Percentiles rank a stretch among this genome's conserved stretches.
These are phyloP conservation scores for Trichophyton rubrum DNA, from an alignment of 2,329 filamentous ascomycete genomes.

Conservation along the genomic window DNA sequence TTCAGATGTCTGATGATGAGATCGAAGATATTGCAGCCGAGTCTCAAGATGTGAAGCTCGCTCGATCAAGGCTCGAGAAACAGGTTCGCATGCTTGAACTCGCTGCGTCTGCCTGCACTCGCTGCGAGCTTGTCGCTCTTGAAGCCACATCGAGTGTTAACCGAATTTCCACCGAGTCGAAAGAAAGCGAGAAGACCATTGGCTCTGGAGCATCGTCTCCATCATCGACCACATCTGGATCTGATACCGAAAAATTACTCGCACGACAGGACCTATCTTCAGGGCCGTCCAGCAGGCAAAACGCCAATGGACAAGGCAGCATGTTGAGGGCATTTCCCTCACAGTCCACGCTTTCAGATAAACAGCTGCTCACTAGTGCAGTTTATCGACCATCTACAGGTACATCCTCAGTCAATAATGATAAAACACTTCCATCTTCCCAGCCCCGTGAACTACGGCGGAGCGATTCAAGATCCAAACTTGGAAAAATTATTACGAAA, in stretches of 20 bases:
- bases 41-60: conserved; percentile 13
- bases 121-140: conserved; percentile 14
- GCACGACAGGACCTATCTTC: not conserved
- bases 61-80: conserved; percentile 7
- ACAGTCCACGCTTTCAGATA: not conserved
- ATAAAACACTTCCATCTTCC: not conserved
- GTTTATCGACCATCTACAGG: not conserved
- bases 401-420: conserved; percentile 1
- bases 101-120: conserved; percentile 12
- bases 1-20: conserved; percentile 21
- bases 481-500: not conserved
- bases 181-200: conserved; percentile 3
- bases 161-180: conserved; percentile 4
- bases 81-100: conserved; percentile 13
- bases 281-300: not conserved
- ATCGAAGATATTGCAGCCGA: conserved; percentile 18
- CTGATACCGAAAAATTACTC: conserved; percentile 4
- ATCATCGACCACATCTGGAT: conserved; percentile 2
- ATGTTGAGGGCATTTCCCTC: not conserved
- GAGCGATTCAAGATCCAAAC: not conserved
- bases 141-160: conserved; percentile 11
- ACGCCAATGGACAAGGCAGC: not conserved
- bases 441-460: not conserved
- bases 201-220: conserved; percentile 6
- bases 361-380: not conserved